Percentiles rank a stretch among this genome's conserved stretches.
These are phyloP conservation scores for Cercospora brassicicola DNA, from an alignment of 2,329 filamentous ascomycete species.

Conservation along the genomic window DNA sequence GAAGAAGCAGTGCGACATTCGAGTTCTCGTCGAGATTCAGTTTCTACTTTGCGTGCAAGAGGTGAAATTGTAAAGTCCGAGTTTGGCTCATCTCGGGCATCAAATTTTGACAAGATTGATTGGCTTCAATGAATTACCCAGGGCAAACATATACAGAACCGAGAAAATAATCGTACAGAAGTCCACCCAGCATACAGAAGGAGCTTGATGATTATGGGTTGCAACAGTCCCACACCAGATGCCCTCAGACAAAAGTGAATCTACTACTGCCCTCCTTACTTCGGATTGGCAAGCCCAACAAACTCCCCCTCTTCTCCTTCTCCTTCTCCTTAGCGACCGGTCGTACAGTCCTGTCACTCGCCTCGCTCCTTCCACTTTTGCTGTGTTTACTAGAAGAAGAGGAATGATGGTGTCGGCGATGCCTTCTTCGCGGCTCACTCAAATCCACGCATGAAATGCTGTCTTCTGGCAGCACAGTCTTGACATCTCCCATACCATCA, in stretches of 20 bases:
- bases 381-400: conserved; percentile 21
- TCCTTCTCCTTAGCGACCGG: conserved; percentile 26
- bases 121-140: background rate
- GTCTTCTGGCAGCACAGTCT: conserved; percentile 51
- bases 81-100: background rate
- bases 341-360: conserved; percentile 33
- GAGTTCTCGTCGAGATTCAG: background rate
- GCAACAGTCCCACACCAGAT: background rate
- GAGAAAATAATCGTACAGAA: background rate
- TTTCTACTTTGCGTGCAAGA: background rate
- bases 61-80: background rate
- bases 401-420: conserved; percentile 15
- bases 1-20: background rate
- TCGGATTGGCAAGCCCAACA: conserved; percentile 33
- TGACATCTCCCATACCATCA: conserved; percentile 44
- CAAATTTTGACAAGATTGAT: background rate
- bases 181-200: background rate
- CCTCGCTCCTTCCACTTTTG: conserved; percentile 24
- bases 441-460: conserved; percentile 47
- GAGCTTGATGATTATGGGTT: background rate
- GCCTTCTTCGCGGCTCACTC: conserved; percentile 12
- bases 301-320: conserved; percentile 13
- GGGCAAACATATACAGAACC: background rate
- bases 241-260: conserved; percentile 16
- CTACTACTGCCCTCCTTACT: conserved; percentile 33